phyloP scores from a whole-genome alignment of 352 stramenopile species.

The Phytophthora palmivora region DNA sequence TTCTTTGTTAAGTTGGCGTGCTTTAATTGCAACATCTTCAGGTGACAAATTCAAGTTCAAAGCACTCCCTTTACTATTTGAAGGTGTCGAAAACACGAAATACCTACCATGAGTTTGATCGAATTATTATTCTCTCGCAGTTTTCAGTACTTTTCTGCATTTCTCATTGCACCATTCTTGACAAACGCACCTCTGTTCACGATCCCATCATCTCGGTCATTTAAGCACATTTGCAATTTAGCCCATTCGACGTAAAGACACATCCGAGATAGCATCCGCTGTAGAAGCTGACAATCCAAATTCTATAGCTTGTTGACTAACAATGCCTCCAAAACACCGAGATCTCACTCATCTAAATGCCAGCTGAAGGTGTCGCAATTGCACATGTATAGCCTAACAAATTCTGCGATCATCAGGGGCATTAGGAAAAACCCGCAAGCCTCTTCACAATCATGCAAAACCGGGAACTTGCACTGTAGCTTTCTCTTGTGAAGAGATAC shows the following conservation, averaged over 20 bases:
- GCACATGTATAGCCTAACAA: too few species aligned
- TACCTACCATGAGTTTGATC: neutral
- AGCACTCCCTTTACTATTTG: neutral
- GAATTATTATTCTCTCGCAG: neutral
- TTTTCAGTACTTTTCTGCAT: neutral
- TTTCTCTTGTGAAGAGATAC: slow-evolving; percentile 13
- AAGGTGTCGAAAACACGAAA: neutral
- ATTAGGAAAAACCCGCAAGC: slow-evolving; percentile 26
- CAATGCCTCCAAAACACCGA: slow-evolving; percentile 35
- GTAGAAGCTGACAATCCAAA: neutral
- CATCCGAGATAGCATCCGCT: neutral
- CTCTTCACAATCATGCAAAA: slow-evolving; percentile 17
- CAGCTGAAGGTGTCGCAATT: too few species aligned
- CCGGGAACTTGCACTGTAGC: slow-evolving; percentile 8
- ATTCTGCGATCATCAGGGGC: too few species aligned
- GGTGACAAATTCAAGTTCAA: slow-evolving; percentile 7
- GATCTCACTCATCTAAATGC: too few species aligned
- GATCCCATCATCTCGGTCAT: neutral
- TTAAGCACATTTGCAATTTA: too few species aligned
- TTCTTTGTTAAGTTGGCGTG: neutral
- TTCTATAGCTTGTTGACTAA: neutral
- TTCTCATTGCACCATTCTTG: slow-evolving; percentile 7
- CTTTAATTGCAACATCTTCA: neutral
- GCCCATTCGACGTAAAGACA: too few species aligned
- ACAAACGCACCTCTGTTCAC: too few species aligned